Percentiles rank a stretch among this genome's conserved stretches.
These are phyloP conservation scores for Grigorovia yakushimaensis DNA, from an alignment of 805 yeast species.

Conservation along the genomic window DNA sequence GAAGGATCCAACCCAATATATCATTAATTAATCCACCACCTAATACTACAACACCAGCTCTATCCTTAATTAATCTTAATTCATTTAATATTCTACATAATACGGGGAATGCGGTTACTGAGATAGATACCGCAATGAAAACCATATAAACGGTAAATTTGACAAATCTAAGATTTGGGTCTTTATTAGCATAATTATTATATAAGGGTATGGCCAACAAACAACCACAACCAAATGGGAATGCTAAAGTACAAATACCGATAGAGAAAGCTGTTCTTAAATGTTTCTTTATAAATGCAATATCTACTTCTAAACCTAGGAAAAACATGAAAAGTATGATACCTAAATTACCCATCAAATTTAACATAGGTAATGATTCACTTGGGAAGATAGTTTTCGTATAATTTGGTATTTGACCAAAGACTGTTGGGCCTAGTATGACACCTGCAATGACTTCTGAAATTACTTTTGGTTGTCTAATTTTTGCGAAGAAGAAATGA, in stretches of 20 bases:
- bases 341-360: conserved; percentile 64
- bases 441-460: conserved; percentile 77
- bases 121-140: conserved; percentile 73
- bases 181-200: conserved; percentile 38
- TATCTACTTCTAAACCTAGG: conserved; percentile 72
- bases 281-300: conserved; percentile 52
- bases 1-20: conserved; percentile 69
- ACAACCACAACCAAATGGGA: conserved; percentile 76
- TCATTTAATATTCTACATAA: conserved; percentile 71
- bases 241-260: conserved; percentile 61
- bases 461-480: conserved; percentile 72
- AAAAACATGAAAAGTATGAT: conserved; percentile 65
- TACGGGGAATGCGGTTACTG: conserved; percentile 82
- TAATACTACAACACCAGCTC: conserved; percentile 64
- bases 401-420: conserved; percentile 64
- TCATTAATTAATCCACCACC: conserved; percentile 81
- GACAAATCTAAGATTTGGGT: conserved; percentile 27
- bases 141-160: conserved; percentile 69
- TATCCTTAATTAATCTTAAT: conserved; percentile 55
- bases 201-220: conserved; percentile 60
- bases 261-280: conserved; percentile 53
- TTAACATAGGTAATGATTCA: conserved; percentile 51
- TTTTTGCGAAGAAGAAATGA: conserved; percentile 47
- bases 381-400: conserved; percentile 55
- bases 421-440: conserved; percentile 61